Base-by-base conservation (phyloP, 2,329 filamentous ascomycete genomes). In the Monilinia fructicola region DNA sequence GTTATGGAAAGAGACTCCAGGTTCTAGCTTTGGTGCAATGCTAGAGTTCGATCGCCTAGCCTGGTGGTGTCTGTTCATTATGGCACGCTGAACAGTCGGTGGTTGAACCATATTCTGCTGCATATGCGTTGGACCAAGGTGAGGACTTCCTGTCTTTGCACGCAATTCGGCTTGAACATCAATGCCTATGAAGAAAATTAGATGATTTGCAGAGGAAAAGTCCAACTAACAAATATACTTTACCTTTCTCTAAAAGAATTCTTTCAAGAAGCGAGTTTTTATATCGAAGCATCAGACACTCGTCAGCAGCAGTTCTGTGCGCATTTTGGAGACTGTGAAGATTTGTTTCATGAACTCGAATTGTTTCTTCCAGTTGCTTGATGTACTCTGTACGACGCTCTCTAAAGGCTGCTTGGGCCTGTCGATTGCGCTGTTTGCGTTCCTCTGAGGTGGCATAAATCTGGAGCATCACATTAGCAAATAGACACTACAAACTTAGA, bases 381-480 rank as follows among this genome's bases (percentile, higher is more conserved):
- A 99, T 99, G 79, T 99, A 99, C 82, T 99, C 95, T 65, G 94
- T 98, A 67, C 95, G 89, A 72, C 95, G 90, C 81, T 99, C 95
- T 73, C 95, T 90, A 76, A 99, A 99, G 67, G 95, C 95, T 65
- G 95, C 95, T 80, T 99, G 95, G 58, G 95, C 95, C 81, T 98
- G 95, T 73, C 95, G 85, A 77, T 99, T 99, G 71, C 95, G 88
- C 81, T 98, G 95, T 82, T 99, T 98, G 76, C 95, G 89, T 80
- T 99, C 95, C 79, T 99, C 95, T 14, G 95, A 98, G 46, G 95
- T 99, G 65, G 95, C 95, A 84, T 99, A 99, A 71, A 97, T 97
- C 94, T 97, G 28, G 71, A 67, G 16, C 65, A 63, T 56, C 46
- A 11, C 44, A 71, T 76, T 64, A 74, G 70, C 63, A 66, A 65